These are phyloP conservation scores for Leccinum pachyderme DNA, from an alignment of 1,284 basidiomycete species.

Conservation along the genomic window DNA sequence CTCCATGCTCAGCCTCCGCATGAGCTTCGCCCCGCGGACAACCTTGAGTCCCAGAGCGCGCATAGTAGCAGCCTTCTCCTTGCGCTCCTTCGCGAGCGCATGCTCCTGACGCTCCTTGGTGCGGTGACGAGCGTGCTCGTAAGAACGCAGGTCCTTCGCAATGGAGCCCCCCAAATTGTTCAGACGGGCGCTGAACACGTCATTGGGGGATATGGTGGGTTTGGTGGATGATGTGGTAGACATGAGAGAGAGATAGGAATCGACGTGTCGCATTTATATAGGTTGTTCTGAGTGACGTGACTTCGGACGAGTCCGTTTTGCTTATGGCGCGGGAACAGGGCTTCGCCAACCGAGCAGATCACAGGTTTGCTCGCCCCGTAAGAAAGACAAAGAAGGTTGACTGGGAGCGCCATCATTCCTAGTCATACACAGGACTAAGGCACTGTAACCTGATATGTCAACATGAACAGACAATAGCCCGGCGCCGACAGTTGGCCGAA, in stretches of 20 bases:
- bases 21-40: constrained; percentile 19
- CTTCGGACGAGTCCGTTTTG: constrained; percentile 5
- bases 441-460: constrained; percentile 25
- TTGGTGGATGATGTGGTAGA: constrained; percentile 27
- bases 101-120: constrained; percentile 35
- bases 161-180: constrained; percentile 10
- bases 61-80: constrained; percentile 25
- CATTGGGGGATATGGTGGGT: constrained; percentile 22
- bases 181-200: constrained; percentile 14
- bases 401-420: constrained; percentile 12
- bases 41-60: constrained; percentile 24
- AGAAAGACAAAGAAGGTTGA: constrained; percentile 8
- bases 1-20: constrained; percentile 31
- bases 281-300: constrained; percentile 25
- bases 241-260: constrained; percentile 22
- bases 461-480: background rate
- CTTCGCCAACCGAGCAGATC: constrained; percentile 20
- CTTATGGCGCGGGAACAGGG: constrained; percentile 27
- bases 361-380: background rate
- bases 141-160: constrained; percentile 30
- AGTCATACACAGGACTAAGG: constrained; percentile 20
- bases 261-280: constrained; percentile 30
- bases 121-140: constrained; percentile 34
- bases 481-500: background rate
- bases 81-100: constrained; percentile 30